Conservation (phyloP, 1,284 basidiomycete genomes). For the Ustilago trichophora region DNA sequence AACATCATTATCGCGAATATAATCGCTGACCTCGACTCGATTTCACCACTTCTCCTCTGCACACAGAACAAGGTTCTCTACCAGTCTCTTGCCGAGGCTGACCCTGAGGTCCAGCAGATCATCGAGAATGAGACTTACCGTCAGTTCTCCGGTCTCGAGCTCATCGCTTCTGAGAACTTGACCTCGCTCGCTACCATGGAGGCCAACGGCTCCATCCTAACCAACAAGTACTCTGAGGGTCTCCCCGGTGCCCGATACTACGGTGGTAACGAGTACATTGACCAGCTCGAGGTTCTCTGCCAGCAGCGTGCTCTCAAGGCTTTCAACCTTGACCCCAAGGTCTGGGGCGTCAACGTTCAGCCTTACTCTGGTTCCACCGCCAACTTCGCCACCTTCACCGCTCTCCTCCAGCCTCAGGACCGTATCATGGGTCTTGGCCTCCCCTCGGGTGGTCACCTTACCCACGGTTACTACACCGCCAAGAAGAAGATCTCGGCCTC, state of each 20-base stretch:
- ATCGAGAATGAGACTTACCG: constrained; percentile 98
- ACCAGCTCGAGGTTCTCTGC: constrained; percentile 93
- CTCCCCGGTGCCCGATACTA: constrained; percentile 90
- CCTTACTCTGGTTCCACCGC: constrained; percentile 83
- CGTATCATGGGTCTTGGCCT: constrained; percentile 99
- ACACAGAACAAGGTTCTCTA: constrained; percentile 89
- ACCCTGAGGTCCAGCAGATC: constrained; percentile 94
- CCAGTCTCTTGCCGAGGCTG: constrained; percentile 83
- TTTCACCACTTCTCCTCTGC: background rate
- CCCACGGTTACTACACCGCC: constrained; percentile 97
- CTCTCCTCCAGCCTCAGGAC: constrained; percentile 95
- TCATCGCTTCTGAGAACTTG: constrained; percentile 84
- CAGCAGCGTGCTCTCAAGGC: constrained; percentile 94
- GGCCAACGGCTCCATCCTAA: constrained; percentile 97
- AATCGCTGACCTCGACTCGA: constrained; percentile 4
- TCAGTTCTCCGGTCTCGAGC: constrained; percentile 96
- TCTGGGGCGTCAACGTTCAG: constrained; percentile 99
- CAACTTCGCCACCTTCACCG: constrained; percentile 96
- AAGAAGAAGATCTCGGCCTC: constrained; percentile 99
- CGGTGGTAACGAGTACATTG: constrained; percentile 86
- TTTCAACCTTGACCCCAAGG: constrained; percentile 89
- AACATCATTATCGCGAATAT: too few species aligned
- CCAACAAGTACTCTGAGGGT: constrained; percentile 87
- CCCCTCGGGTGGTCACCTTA: constrained; percentile 97
- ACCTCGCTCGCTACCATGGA: constrained; percentile 75